Evolutionary conservation across 1,284 basidiomycete genomes (phyloP).

Genomic region (Tilletia horrida): DNA sequence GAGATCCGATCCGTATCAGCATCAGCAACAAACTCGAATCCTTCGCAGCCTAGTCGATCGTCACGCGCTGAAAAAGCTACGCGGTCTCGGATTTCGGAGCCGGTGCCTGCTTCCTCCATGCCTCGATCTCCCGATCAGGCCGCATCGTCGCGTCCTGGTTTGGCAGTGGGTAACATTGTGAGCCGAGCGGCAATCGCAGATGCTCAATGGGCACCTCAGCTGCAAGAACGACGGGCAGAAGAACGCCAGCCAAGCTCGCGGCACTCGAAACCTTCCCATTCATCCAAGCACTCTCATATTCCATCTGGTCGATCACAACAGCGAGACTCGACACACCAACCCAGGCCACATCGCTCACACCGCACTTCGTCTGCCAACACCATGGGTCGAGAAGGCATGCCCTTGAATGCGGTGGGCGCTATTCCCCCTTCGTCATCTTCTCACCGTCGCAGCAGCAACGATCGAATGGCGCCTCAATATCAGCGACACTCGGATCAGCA

Average conservation of each 20-base stretch:
- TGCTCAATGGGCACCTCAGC: constrained; percentile 8
- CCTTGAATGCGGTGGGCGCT: constrained; percentile 6
- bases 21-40: not conserved
- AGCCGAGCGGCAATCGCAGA: not conserved
- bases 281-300: too few relatives aligned
- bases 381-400: not conserved
- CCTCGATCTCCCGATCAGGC: too few relatives aligned
- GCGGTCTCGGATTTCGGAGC: too few relatives aligned
- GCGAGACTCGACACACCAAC: not conserved
- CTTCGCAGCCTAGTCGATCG: too few relatives aligned
- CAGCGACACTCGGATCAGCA: not conserved
- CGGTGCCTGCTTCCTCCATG: too few relatives aligned
- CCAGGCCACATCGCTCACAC: not conserved
- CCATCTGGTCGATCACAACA: not conserved
- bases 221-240: not conserved
- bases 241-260: not conserved
- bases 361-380: not conserved
- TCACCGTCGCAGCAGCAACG: not conserved
- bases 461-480: not conserved
- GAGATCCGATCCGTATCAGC: not conserved
- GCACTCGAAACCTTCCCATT: not conserved
- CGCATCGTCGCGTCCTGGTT: not conserved
- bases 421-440: not conserved
- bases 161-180: constrained; percentile 6
- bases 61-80: too few relatives aligned